Percentiles rank a stretch among this genome's conserved stretches.
These are phyloP conservation scores for Schwanniomyces yamadae DNA, from an alignment of 805 yeast genomes.

Conservation along the genomic window DNA sequence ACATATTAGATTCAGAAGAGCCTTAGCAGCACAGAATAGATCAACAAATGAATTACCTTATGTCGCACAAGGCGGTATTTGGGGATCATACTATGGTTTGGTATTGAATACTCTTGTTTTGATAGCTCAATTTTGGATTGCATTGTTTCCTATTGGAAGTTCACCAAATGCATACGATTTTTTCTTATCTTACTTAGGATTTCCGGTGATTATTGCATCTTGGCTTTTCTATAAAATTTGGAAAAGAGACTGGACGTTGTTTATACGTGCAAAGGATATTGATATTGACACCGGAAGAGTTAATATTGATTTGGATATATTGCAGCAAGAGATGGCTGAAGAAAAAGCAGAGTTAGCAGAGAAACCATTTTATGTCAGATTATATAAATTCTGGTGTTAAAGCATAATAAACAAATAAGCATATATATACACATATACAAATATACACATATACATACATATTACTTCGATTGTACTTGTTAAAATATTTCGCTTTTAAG, in stretches of 20 bases:
- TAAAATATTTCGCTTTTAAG: slow-evolving; percentile 2
- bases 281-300: slow-evolving; percentile 38
- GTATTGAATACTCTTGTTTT: slow-evolving; percentile 49
- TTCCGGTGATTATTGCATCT: slow-evolving; percentile 28
- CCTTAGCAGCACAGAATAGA: slow-evolving; percentile 11
- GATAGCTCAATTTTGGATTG: slow-evolving; percentile 65
- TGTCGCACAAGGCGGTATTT: slow-evolving; percentile 27
- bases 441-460: neutral
- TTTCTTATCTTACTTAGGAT: slow-evolving; percentile 32
- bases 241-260: slow-evolving; percentile 24
- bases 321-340: slow-evolving; percentile 36
- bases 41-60: slow-evolving; percentile 14
- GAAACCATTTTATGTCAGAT: slow-evolving; percentile 23
- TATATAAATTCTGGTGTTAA: slow-evolving; percentile 31
- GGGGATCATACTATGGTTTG: slow-evolving; percentile 54
- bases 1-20: slow-evolving; percentile 12
- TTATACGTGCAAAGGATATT: slow-evolving; percentile 27
- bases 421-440: too few relatives aligned
- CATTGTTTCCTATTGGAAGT: slow-evolving; percentile 56
- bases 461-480: slow-evolving; percentile 1
- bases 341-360: slow-evolving; percentile 26
- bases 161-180: slow-evolving; percentile 30
- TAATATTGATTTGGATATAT: slow-evolving; percentile 30
- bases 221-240: slow-evolving; percentile 33
- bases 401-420: neutral